phyloP scores from a whole-genome alignment of 2,329 filamentous ascomycete genomes.

The Verruconis gallopava region DNA sequence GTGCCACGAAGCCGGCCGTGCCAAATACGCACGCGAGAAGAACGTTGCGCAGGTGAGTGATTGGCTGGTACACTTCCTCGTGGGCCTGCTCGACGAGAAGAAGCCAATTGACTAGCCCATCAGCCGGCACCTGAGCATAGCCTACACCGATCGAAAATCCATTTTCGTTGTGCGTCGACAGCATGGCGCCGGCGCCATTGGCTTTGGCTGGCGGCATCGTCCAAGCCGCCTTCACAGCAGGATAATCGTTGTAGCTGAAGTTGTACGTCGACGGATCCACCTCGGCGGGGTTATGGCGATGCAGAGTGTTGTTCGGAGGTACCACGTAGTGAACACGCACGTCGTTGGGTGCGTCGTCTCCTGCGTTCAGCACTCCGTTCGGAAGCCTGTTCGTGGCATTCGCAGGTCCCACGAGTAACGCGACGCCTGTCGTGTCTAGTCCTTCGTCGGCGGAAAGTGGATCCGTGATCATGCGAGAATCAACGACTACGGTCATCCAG shows the following conservation, averaged over 20 bases:
- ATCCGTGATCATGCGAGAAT: slow-evolving; percentile 45
- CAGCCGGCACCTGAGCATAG: slow-evolving; percentile 53
- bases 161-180: slow-evolving; percentile 64
- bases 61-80: slow-evolving; percentile 62
- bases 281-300: slow-evolving; percentile 20
- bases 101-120: slow-evolving; percentile 64
- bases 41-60: slow-evolving; percentile 62
- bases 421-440: slow-evolving; percentile 54
- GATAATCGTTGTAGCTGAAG: slow-evolving; percentile 50
- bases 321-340: slow-evolving; percentile 22
- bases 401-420: slow-evolving; percentile 57
- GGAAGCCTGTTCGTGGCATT: slow-evolving; percentile 47
- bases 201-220: slow-evolving; percentile 34
- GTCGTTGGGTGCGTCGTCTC: slow-evolving; percentile 15
- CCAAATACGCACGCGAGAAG: slow-evolving; percentile 77
- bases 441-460: slow-evolving; percentile 47
- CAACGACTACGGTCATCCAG: slow-evolving; percentile 70
- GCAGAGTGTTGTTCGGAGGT: slow-evolving; percentile 20
- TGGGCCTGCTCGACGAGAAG: slow-evolving; percentile 66
- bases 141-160: slow-evolving; percentile 61
- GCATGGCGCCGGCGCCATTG: slow-evolving; percentile 55
- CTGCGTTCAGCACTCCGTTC: slow-evolving; percentile 19
- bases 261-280: slow-evolving; percentile 15
- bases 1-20: slow-evolving; percentile 57
- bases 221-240: slow-evolving; percentile 49